Percentiles rank a stretch among this genome's conserved stretches.
phyloP scores from a whole-genome alignment of 495 filamentous ascomycete species.

The Neurospora sp. region DNA sequence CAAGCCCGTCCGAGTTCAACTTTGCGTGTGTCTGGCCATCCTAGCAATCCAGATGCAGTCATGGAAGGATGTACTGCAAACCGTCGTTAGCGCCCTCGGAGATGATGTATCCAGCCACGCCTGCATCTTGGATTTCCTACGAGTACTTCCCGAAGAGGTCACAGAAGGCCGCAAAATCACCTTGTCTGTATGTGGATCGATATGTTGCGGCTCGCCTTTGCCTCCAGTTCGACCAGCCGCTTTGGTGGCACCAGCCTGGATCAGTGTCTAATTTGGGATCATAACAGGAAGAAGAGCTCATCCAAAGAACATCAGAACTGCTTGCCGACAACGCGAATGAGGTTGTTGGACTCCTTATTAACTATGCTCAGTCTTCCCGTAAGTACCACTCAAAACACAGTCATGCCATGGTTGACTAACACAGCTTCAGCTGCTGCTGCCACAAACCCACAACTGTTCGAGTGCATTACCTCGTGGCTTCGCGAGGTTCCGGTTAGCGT shows the following conservation, averaged over 20 bases:
- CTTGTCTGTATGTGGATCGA: constrained; percentile 82
- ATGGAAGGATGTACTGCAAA: constrained; percentile 88
- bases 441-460: constrained; percentile 80
- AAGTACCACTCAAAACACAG: constrained; percentile 22
- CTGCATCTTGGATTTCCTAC: constrained; percentile 88
- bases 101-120: constrained; percentile 64
- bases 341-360: constrained; percentile 74
- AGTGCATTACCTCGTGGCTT: constrained; percentile 94
- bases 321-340: constrained; percentile 81
- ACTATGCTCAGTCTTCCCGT: constrained; percentile 87
- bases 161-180: constrained; percentile 98
- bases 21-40: constrained; percentile 89
- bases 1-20: constrained; percentile 83
- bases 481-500: constrained; percentile 77
- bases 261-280: constrained; percentile 41
- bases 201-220: constrained; percentile 37
- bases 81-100: constrained; percentile 70
- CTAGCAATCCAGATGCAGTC: constrained; percentile 90
- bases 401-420: background rate
- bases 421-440: constrained; percentile 47
- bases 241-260: constrained; percentile 34
- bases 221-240: constrained; percentile 24
- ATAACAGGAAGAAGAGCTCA: constrained; percentile 86
- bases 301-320: constrained; percentile 69
- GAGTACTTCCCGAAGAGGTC: constrained; percentile 95